phyloP scores from a whole-genome alignment of 495 filamentous ascomycete species.

The Aspergillus coremiiformis region DNA sequence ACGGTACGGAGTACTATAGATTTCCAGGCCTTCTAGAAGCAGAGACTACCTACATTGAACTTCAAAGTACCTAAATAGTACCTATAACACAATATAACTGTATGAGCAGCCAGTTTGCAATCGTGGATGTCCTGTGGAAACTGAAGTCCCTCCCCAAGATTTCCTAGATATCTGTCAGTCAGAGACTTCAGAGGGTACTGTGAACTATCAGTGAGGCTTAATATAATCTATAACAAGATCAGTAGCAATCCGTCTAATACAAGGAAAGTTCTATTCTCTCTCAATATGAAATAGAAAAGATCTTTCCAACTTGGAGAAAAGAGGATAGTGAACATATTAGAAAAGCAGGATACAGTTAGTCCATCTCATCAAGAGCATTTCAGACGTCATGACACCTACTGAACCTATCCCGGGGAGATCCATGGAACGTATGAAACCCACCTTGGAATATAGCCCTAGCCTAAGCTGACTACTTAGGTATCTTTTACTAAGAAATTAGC shows the following conservation, averaged over 20 bases:
- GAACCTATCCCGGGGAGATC: slow-evolving; percentile 42
- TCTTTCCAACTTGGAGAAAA: neutral
- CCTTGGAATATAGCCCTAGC: neutral
- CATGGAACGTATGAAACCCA: slow-evolving; percentile 24
- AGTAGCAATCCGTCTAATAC: neutral
- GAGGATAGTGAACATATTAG: neutral
- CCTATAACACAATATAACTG: too few species aligned
- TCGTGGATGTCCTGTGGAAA: neutral
- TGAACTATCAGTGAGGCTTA: too few species aligned
- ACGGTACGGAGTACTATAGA: too few species aligned
- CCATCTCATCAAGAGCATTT: slow-evolving; percentile 4
- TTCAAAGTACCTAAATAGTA: too few species aligned
- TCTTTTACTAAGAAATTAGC: slow-evolving; percentile 37
- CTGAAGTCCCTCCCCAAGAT: neutral
- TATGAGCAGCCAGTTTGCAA: neutral
- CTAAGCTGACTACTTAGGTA: neutral
- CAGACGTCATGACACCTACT: slow-evolving; percentile 27
- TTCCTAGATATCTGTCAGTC: neutral
- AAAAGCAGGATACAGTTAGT: neutral
- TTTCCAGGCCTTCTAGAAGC: too few species aligned
- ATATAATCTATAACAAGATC: neutral
- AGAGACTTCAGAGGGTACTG: neutral
- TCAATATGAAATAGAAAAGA: neutral
- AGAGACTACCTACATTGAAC: too few species aligned
- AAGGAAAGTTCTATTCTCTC: neutral